Percentiles rank a stretch among this genome's conserved stretches.
Conservation (phyloP, 2,329 filamentous ascomycete species). For the Chrysosporium queenslandicum region DNA sequence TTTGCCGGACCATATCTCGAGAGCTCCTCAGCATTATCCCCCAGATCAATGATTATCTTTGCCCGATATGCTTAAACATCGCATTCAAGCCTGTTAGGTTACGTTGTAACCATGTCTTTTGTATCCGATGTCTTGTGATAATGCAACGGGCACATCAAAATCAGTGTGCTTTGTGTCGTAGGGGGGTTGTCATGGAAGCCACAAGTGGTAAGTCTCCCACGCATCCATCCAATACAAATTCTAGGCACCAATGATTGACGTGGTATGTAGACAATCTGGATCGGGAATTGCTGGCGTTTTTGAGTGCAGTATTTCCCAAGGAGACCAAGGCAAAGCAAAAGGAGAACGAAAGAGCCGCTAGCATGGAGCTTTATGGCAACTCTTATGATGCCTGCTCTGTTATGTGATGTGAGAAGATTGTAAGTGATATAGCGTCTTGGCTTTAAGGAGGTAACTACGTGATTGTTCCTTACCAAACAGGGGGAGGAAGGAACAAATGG, state of each 20-base stretch:
- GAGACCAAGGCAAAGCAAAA: constrained; percentile 58
- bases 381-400: constrained; percentile 41
- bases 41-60: constrained; percentile 73
- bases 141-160: constrained; percentile 61
- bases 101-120: constrained; percentile 66
- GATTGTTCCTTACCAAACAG: too few relatives aligned
- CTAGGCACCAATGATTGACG: constrained; percentile 4
- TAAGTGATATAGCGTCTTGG: too few relatives aligned
- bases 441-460: too few relatives aligned
- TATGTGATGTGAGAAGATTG: constrained; percentile 12
- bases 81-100: constrained; percentile 74
- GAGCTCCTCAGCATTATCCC: constrained; percentile 65
- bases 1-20: constrained; percentile 63
- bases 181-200: constrained; percentile 59
- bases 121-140: constrained; percentile 71
- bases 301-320: constrained; percentile 65
- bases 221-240: background rate
- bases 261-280: constrained; percentile 55
- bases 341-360: constrained; percentile 66
- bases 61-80: constrained; percentile 68
- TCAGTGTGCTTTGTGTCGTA: constrained; percentile 66
- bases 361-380: constrained; percentile 61
- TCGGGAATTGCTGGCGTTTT: constrained; percentile 53
- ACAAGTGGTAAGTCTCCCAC: constrained; percentile 48
- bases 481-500: too few relatives aligned